Evolutionary conservation across 2,329 filamentous ascomycete genomes (phyloP), one percentile per base, ranked within the genome.

Genomic region (Apiospora rasikravindrae): DNA sequence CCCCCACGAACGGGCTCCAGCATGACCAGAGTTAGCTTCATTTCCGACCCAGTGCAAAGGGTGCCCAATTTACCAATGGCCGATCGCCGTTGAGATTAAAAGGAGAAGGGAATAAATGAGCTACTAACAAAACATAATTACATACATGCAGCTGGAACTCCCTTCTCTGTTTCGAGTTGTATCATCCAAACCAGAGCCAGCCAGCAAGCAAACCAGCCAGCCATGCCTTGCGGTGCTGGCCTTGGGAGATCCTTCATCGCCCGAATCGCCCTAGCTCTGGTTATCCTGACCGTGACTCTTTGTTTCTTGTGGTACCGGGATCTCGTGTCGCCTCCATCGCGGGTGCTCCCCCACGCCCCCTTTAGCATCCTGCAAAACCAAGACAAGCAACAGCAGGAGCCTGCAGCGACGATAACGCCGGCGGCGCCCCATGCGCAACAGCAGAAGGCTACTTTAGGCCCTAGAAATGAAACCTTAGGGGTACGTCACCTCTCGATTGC

Each of bases 241-340:
- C 29, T 64, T 19, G 57, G 57, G 19, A 64, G 57, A 37, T 64
- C 57, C 4, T n/a, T 40, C 57, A 64, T 64, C 57, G 57, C 57
- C 22, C 57, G 57, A 2, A 40, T 64, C 57, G 57, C 57, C 19
- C 33, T 64, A n/a, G 57, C 57, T 37, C 57, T 64, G 7, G 57
- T 64, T 4, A 22, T 64, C 33, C n/a, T 64, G 10, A 64, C 57
- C 10, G 19, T 40, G 4, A 64, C 33, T n/a, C 22, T 64, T 5
- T 64, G 57, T 40, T n/a, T 40, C 57, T 24, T 64, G 11, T 64
- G 19, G 7, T 64, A 64, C 57, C 57, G 33, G 29, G 57, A 64
- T 64, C 57, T 64, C 19, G 29, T 64, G 29, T 64, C 57, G 10
- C 33, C 10, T 13, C 57, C 57, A 40, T 40, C 57, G 16, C 57